Evolutionary conservation across 306 rosid species (phyloP).

Genomic region (Pyrus pyrifolia): DNA sequence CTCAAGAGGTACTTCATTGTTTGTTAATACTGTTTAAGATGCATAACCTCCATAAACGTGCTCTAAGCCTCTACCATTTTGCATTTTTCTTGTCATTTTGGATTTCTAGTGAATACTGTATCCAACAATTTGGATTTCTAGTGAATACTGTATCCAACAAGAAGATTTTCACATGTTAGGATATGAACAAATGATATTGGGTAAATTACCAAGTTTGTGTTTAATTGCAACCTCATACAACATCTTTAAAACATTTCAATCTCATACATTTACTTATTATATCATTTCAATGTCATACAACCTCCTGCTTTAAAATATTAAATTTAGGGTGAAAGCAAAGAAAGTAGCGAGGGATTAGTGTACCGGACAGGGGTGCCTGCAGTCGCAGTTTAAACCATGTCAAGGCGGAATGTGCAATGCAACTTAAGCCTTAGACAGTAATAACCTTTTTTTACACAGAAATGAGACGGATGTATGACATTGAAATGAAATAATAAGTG

Average conservation of each 20-base stretch:
- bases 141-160: background rate
- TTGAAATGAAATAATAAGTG: too few relatives aligned
- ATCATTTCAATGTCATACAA: background rate
- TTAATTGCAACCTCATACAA: too few relatives aligned
- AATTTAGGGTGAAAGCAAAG: too few relatives aligned
- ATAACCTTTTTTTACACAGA: too few relatives aligned
- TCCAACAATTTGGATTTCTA: background rate
- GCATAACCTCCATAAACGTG: background rate
- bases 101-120: background rate
- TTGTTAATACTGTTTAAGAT: background rate
- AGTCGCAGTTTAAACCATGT: background rate
- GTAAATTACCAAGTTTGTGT: too few relatives aligned
- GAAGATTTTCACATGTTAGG: background rate
- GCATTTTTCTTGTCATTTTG: background rate
- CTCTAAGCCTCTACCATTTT: background rate
- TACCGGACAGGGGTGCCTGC: background rate
- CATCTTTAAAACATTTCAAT: too few relatives aligned
- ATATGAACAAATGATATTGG: background rate
- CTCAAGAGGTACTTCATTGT: slow-evolving; percentile 59
- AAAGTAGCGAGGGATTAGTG: background rate
- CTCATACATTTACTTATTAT: too few relatives aligned
- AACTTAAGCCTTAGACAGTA: background rate
- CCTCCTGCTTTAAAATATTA: too few relatives aligned
- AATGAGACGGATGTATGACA: too few relatives aligned
- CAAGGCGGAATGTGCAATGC: background rate